A percentile compares a stretch with the other conserved stretches of the same genome.
These are phyloP conservation scores for Pinus albicaulis DNA, from an alignment of 75 land plant species.

Conservation along the genomic window DNA sequence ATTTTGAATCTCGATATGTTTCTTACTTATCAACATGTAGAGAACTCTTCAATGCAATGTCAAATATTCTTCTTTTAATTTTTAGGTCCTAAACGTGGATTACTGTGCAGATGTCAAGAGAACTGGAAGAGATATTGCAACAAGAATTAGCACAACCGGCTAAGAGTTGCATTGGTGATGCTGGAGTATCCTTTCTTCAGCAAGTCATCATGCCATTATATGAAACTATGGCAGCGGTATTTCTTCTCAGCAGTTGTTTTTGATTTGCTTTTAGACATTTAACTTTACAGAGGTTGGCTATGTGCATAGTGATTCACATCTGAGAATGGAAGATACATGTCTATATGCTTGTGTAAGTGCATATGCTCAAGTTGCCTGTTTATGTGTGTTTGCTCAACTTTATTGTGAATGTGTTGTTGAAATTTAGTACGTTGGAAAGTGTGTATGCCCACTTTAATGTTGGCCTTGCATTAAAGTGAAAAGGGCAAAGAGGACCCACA, in stretches of 20 bases:
- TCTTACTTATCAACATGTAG: no score
- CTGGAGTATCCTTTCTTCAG: constrained; percentile 68
- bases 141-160: constrained; percentile 53
- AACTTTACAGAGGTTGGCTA: neutral
- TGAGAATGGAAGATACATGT: neutral
- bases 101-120: constrained; percentile 72
- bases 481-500: no score
- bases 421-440: no score
- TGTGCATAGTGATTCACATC: neutral
- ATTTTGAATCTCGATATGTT: no score
- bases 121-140: constrained; percentile 61
- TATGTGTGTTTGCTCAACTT: no score
- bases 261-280: neutral
- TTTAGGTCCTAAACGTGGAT: no score
- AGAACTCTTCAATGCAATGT: no score
- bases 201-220: constrained; percentile 79
- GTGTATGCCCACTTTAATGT: no score
- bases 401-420: no score
- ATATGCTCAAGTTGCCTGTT: neutral
- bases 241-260: neutral
- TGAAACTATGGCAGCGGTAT: constrained; percentile 77
- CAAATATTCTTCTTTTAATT: no score
- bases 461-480: no score
- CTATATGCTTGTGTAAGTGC: neutral
- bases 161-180: constrained; percentile 36